phyloP scores from a whole-genome alignment of 176 grass and related monocot genomes.

The Raddia guianensis region DNA sequence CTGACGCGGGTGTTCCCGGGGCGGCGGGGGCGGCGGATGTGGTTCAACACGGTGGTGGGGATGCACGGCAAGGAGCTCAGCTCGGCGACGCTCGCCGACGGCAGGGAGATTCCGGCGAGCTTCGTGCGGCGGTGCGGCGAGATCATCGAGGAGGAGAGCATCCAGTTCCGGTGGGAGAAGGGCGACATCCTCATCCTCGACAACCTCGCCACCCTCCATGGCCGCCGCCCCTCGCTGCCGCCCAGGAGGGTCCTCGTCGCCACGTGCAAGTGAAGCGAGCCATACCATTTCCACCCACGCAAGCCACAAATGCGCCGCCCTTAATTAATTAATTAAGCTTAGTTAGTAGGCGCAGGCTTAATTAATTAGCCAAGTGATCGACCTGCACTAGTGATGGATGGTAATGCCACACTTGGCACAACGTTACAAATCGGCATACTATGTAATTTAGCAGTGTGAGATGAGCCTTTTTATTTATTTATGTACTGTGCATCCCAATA shows the following conservation, averaged over 20 bases:
- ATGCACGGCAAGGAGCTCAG: constrained; percentile 68
- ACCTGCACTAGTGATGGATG: not conserved
- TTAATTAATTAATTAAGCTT: no score
- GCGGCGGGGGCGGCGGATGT: constrained; percentile 46
- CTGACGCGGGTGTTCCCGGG: constrained; percentile 59
- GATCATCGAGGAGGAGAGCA: constrained; percentile 85
- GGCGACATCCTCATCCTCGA: constrained; percentile 68
- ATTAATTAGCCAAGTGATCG: no score
- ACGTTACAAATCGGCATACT: no score
- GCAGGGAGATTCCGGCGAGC: constrained; percentile 49
- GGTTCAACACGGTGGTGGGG: constrained; percentile 75
- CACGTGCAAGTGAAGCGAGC: constrained; percentile 62
- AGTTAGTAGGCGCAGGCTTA: no score
- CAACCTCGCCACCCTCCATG: constrained; percentile 63
- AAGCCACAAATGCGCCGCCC: no score
- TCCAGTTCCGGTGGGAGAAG: constrained; percentile 78
- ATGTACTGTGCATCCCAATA: not conserved
- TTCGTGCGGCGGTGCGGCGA: constrained; percentile 63
- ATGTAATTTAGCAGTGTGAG: not conserved
- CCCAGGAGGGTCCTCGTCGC: constrained; percentile 70
- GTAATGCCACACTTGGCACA: not conserved
- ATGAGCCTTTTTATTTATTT: not conserved
- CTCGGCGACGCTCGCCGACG: constrained; percentile 56
- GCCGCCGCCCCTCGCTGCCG: constrained; percentile 52
- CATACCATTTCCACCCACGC: no score